Evolutionary conservation across 208 protist genomes (phyloP).

Genomic region (Borovskyia barvae): DNA sequence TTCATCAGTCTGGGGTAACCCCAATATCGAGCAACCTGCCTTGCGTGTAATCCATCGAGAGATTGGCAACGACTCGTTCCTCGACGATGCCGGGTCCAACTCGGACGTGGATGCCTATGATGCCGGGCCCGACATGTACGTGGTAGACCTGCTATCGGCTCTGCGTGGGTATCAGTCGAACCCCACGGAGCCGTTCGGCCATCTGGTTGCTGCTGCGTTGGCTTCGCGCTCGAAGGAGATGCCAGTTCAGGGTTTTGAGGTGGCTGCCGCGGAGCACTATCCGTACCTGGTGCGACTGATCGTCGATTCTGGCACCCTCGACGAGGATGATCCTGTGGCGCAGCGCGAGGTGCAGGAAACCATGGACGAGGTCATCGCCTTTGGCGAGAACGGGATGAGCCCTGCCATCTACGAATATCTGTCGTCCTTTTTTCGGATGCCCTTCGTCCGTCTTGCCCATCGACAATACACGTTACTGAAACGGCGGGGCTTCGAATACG

Average conservation of each 20-base stretch:
- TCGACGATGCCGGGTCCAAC: conserved; percentile 22
- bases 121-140: conserved; percentile 35
- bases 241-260: conserved; percentile 63
- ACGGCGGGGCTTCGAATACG: conserved; percentile 80
- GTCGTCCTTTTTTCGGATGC: conserved; percentile 49
- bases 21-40: background rate
- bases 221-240: conserved; percentile 43
- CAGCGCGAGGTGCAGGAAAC: conserved; percentile 58
- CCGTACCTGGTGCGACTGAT: conserved; percentile 75
- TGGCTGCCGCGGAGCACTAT: conserved; percentile 54
- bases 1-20: conserved; percentile 6
- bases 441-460: conserved; percentile 56
- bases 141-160: conserved; percentile 68
- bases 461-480: conserved; percentile 59
- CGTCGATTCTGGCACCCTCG: conserved; percentile 42
- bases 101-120: conserved; percentile 20
- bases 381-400: conserved; percentile 28
- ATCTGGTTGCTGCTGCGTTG: conserved; percentile 80
- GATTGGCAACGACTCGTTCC: conserved; percentile 16
- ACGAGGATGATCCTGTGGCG: conserved; percentile 46
- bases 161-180: conserved; percentile 60
- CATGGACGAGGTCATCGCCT: conserved; percentile 49
- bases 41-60: background rate
- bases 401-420: conserved; percentile 73
- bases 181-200: conserved; percentile 67